Percentiles rank a stretch among this genome's conserved stretches.
These are phyloP conservation scores for Capniomyces stellatus DNA, from an alignment of 371 early-diverging fungal species.

Conservation along the genomic window DNA sequence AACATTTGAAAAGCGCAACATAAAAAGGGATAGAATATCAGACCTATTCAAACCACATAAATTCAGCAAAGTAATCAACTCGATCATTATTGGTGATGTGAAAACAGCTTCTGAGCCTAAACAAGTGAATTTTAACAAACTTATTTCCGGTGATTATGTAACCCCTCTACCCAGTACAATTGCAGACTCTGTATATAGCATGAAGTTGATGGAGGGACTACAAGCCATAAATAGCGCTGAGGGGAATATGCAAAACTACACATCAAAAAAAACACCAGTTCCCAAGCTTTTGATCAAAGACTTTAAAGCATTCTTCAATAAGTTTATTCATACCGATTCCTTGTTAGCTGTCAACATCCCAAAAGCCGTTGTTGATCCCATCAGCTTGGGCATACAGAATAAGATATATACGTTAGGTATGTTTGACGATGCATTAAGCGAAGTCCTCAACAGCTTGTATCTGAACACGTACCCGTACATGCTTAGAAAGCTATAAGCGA, in stretches of 20 bases:
- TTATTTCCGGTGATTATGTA: slow-evolving; percentile 1
- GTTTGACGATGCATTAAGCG: slow-evolving; percentile 4
- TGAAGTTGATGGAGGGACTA: neutral
- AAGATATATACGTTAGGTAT: neutral
- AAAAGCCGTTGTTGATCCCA: neutral
- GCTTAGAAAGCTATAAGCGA: slow-evolving; percentile 1
- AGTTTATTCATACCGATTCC: neutral
- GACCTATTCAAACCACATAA: neutral
- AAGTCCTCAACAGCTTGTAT: slow-evolving; percentile 2
- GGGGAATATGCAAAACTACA: neutral
- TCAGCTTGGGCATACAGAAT: neutral
- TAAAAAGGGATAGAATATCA: neutral
- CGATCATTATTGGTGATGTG: neutral
- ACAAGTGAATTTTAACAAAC: neutral
- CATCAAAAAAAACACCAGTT: neutral
- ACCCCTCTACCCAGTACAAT: slow-evolving; percentile 1
- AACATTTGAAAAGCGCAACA: neutral
- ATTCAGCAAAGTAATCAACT: neutral
- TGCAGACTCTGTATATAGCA: neutral
- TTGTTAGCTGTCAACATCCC: slow-evolving; percentile 1
- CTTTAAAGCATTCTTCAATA: neutral
- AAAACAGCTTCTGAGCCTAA: neutral
- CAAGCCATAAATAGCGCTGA: neutral
- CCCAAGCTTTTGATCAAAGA: neutral
- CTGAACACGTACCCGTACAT: slow-evolving; percentile 2